A percentile compares a stretch with the other conserved stretches of the same genome.
Conservation (phyloP, 2,329 filamentous ascomycete genomes). For the Lasiodiplodia theobromae region DNA sequence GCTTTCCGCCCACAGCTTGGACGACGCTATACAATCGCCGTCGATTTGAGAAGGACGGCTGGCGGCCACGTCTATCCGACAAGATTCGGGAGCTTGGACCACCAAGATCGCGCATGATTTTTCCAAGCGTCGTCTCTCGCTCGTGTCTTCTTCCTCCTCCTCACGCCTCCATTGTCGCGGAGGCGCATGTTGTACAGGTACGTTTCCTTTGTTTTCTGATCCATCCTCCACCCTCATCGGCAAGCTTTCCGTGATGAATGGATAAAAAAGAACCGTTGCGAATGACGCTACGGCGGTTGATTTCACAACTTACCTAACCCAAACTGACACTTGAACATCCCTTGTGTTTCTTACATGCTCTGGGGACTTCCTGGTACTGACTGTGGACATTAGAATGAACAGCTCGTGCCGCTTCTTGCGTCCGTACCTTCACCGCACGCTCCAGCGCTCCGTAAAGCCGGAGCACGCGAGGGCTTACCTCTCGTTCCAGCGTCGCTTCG, state of each 20-base stretch:
- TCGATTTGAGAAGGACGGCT: not conserved
- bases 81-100: slow-evolving; percentile 23
- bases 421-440: slow-evolving; percentile 58
- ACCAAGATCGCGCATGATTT: slow-evolving; percentile 10
- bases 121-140: slow-evolving; percentile 1
- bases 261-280: slow-evolving; percentile 69
- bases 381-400: slow-evolving; percentile 54
- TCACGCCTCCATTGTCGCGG: slow-evolving; percentile 17
- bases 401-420: slow-evolving; percentile 61
- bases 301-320: slow-evolving; percentile 43
- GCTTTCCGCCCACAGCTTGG: not conserved
- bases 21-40: not conserved
- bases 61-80: not conserved
- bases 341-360: not conserved
- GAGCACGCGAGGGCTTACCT: slow-evolving; percentile 54
- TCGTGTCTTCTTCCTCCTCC: not conserved
- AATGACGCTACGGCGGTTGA: slow-evolving; percentile 66
- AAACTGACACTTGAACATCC: slow-evolving; percentile 39
- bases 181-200: slow-evolving; percentile 15
- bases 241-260: slow-evolving; percentile 33
- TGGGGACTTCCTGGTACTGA: slow-evolving; percentile 46
- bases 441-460: slow-evolving; percentile 39
- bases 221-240: not conserved
- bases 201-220: slow-evolving; percentile 2
- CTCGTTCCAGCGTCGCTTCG: slow-evolving; percentile 45